These are phyloP conservation scores for Teunomyces atbi DNA, from an alignment of 805 yeast species.

Conservation along the genomic window DNA sequence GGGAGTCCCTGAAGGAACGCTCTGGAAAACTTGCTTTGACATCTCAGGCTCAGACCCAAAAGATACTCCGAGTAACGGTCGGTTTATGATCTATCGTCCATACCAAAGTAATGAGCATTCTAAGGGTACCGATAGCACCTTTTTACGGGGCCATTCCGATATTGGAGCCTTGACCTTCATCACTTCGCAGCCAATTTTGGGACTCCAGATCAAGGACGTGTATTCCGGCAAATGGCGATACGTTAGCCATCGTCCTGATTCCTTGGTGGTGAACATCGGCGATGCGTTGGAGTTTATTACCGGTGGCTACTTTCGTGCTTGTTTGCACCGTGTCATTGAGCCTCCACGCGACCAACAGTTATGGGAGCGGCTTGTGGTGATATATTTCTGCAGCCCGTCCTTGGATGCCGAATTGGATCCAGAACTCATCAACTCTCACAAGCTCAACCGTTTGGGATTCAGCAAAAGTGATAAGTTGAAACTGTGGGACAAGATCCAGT, in stretches of 20 bases:
- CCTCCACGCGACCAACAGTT: slow-evolving; percentile 43
- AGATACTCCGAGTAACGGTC: slow-evolving; percentile 22
- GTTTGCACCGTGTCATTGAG: slow-evolving; percentile 47
- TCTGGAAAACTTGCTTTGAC: slow-evolving; percentile 4
- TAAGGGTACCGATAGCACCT: slow-evolving; percentile 34
- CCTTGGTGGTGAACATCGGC: slow-evolving; percentile 42
- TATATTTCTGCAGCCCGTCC: slow-evolving; percentile 44
- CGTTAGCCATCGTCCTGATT: slow-evolving; percentile 38
- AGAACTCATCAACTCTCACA: slow-evolving; percentile 37
- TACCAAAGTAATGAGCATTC: slow-evolving; percentile 24
- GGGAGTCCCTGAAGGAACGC: slow-evolving; percentile 51
- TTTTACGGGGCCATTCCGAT: slow-evolving; percentile 51
- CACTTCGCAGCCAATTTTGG: slow-evolving; percentile 40
- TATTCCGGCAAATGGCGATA: slow-evolving; percentile 38
- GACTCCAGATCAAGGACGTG: slow-evolving; percentile 39
- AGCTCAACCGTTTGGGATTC: slow-evolving; percentile 31
- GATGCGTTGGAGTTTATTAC: slow-evolving; percentile 42
- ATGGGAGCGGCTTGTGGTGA: slow-evolving; percentile 37
- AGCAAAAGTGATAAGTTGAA: slow-evolving; percentile 22
- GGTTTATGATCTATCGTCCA: slow-evolving; percentile 28
- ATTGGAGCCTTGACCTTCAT: slow-evolving; percentile 40
- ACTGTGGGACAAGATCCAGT: slow-evolving; percentile 37
- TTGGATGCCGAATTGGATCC: slow-evolving; percentile 40
- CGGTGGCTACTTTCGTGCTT: slow-evolving; percentile 47
- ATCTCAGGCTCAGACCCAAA: slow-evolving; percentile 12